Evolutionary conservation across 2,329 filamentous ascomycete genomes (phyloP).

Genomic region (Thielaviopsis euricoi): DNA sequence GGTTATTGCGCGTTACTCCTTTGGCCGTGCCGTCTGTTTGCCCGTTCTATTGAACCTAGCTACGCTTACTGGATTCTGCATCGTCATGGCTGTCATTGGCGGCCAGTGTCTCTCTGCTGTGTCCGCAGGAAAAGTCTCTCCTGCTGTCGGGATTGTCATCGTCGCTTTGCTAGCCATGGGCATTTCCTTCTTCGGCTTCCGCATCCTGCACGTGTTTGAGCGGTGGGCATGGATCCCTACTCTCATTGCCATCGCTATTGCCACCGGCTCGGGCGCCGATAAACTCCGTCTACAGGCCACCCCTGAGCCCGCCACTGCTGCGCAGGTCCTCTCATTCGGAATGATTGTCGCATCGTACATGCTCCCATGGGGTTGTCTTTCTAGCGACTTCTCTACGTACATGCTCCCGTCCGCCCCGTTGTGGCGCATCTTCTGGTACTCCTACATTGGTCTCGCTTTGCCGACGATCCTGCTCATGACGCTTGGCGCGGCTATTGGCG

Average conservation of each 20-base stretch:
- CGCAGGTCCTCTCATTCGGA: conserved; percentile 36
- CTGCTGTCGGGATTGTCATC: conserved; percentile 43
- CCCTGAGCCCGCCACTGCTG: conserved; percentile 15
- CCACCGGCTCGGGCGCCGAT: conserved; percentile 35
- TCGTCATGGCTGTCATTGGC: conserved; percentile 44
- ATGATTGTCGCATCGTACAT: conserved; percentile 47
- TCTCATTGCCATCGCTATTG: conserved; percentile 36
- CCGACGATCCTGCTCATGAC: conserved; percentile 44
- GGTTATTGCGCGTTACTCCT: conserved; percentile 47
- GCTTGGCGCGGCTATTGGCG: conserved; percentile 47
- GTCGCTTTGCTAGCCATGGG: conserved; percentile 38
- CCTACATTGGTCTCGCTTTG: conserved; percentile 36
- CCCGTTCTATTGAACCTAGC: conserved; percentile 46
- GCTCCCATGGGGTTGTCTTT: conserved; percentile 42
- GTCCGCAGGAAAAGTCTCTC: conserved; percentile 29
- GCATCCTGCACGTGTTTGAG: conserved; percentile 39
- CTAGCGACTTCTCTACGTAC: conserved; percentile 46
- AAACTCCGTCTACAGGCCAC: conserved; percentile 30
- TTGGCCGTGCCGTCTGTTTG: conserved; percentile 42
- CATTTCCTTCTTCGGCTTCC: conserved; percentile 46
- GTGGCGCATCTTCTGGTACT: conserved; percentile 33
- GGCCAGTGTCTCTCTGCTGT: conserved; percentile 42
- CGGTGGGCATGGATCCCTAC: conserved; percentile 40
- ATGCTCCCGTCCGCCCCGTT: conserved; percentile 32
- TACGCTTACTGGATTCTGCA: conserved; percentile 45